Evolutionary conservation across 192 early-diverging fungal genomes (phyloP).

Genomic region (Haplosporangium gracile): DNA sequence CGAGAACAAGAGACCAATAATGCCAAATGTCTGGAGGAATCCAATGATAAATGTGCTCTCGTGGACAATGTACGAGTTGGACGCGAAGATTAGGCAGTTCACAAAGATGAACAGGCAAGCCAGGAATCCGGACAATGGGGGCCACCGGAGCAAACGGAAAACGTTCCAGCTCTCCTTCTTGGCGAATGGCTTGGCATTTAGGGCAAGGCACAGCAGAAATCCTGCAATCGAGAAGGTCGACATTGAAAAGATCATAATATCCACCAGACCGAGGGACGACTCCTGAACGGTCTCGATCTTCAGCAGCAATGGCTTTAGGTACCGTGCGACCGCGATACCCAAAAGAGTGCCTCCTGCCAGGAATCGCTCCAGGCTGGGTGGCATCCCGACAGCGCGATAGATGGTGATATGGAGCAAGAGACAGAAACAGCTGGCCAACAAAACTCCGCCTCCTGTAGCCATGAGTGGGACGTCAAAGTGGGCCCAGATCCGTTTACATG

Average conservation of each 20-base stretch:
- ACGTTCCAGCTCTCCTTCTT: conserved; percentile 4
- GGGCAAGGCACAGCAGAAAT: conserved; percentile 24
- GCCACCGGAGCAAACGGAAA: conserved; percentile 28
- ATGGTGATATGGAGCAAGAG: conserved; percentile 39
- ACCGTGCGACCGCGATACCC: conserved; percentile 25
- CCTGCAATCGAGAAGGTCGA: conserved; percentile 53
- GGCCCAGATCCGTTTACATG: conserved; percentile 90
- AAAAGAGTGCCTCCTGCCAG: conserved; percentile 32
- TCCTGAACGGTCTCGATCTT: conserved; percentile 24
- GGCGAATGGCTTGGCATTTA: conserved; percentile 9
- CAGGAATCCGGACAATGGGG: conserved; percentile 51
- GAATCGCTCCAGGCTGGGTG: conserved; percentile 29
- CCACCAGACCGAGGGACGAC: conserved; percentile 43
- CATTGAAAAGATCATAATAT: conserved; percentile 56
- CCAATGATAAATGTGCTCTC: conserved; percentile 82
- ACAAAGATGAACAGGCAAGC: conserved; percentile 61
- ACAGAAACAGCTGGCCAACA: conserved; percentile 60
- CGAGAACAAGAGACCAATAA: conserved; percentile 57
- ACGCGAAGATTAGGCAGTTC: conserved; percentile 78
- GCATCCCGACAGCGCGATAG: conserved; percentile 24
- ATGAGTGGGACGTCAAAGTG: conserved; percentile 91
- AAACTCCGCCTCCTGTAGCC: conserved; percentile 73
- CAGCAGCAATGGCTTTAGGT: conserved; percentile 26
- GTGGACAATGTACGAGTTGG: conserved; percentile 92
- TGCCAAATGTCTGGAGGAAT: conserved; percentile 75